phyloP scores from a whole-genome alignment of 257 asterid species.

The Lithospermum erythrorhizon region DNA sequence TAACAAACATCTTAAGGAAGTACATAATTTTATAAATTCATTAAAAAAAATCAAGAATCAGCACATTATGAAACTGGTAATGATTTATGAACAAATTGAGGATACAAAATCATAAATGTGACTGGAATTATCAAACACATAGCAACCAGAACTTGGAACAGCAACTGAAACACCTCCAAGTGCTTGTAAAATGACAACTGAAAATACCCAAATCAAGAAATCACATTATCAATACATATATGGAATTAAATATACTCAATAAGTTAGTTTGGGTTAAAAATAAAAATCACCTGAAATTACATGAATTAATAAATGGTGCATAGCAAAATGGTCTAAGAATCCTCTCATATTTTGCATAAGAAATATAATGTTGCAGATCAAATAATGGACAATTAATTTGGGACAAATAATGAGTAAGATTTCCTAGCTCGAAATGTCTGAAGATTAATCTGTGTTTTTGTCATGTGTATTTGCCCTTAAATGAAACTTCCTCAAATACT shows the following conservation, averaged over 20 bases:
- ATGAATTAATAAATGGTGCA: slow-evolving; percentile 23
- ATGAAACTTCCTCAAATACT: too few species aligned
- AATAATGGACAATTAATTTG: too few species aligned
- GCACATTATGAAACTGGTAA: neutral
- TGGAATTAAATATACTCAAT: neutral
- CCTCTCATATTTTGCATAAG: neutral
- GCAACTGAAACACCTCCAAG: slow-evolving; percentile 55
- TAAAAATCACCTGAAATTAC: slow-evolving; percentile 30
- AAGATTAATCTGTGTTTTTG: too few species aligned
- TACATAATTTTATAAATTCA: slow-evolving; percentile 19
- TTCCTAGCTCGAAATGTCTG: too few species aligned
- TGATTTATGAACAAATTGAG: slow-evolving; percentile 13
- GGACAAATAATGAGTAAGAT: too few species aligned
- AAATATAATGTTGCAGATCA: neutral
- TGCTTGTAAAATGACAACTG: slow-evolving; percentile 44
- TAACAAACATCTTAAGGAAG: slow-evolving; percentile 30
- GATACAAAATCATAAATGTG: slow-evolving; percentile 86
- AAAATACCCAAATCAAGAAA: slow-evolving; percentile 12
- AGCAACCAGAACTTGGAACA: slow-evolving; percentile 68
- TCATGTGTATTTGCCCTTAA: too few species aligned
- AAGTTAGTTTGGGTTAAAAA: neutral
- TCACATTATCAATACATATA: slow-evolving; percentile 2
- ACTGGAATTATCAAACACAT: slow-evolving; percentile 68
- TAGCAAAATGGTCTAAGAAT: slow-evolving; percentile 2
- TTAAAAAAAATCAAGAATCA: slow-evolving; percentile 1